phyloP scores from a whole-genome alignment of 208 protist species.

The Leishmania major region DNA sequence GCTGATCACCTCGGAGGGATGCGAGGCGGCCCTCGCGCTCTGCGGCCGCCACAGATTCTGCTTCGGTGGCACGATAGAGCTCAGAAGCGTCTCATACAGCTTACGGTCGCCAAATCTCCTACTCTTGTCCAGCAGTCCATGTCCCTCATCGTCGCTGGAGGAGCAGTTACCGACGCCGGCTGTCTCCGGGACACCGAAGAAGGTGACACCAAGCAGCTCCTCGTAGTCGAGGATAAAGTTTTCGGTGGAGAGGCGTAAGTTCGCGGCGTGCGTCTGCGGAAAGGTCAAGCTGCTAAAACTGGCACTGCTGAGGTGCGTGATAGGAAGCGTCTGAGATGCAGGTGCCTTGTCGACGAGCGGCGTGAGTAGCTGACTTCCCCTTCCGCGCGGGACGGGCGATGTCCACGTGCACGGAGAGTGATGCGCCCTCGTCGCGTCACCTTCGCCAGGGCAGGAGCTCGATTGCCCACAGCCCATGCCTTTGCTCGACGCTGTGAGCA shows the following conservation, averaged over 20 bases:
- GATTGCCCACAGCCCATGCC: not conserved
- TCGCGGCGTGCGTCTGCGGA: not conserved
- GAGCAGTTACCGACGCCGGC: not conserved
- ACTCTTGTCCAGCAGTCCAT: conserved; percentile 2
- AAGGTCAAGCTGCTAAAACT: not conserved
- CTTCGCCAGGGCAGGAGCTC: conserved; percentile 4
- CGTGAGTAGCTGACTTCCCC: not conserved
- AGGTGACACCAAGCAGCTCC: conserved; percentile 18
- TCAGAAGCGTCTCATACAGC: not conserved
- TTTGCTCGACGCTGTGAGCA: not conserved
- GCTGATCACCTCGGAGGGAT: not conserved
- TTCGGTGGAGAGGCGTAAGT: not conserved
- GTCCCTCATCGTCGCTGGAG: conserved; percentile 12
- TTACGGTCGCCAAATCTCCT: not conserved
- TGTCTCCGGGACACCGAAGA: conserved; percentile 13
- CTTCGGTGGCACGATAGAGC: conserved; percentile 1
- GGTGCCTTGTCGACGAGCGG: not conserved
- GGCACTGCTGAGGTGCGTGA: not conserved
- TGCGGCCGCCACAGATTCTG: not conserved
- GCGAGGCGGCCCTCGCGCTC: conserved; percentile 1
- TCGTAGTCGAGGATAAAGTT: conserved; percentile 6
- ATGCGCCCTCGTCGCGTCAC: not conserved
- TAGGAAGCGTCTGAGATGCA: no score
- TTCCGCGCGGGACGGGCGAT: not conserved
- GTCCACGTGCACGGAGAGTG: not conserved